phyloP scores from a whole-genome alignment of 208 protist genomes.

The Trichomonas tenax region DNA sequence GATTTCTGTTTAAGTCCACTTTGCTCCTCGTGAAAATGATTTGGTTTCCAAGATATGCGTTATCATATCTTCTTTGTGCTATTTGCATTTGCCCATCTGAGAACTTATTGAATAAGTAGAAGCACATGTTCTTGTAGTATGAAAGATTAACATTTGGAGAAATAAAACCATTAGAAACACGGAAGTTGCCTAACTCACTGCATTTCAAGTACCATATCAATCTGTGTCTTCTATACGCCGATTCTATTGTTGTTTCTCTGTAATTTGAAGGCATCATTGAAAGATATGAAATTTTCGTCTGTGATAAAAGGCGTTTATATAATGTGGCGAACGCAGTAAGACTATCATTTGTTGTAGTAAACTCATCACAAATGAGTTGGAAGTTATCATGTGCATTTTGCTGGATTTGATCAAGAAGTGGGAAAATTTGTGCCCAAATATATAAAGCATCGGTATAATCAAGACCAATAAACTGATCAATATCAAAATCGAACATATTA shows the following conservation, averaged over 20 bases:
- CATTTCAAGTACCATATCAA: neutral
- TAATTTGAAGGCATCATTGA: neutral
- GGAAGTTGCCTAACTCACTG: neutral
- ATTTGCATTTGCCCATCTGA: neutral
- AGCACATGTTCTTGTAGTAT: neutral
- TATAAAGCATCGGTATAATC: neutral
- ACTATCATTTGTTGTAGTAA: neutral
- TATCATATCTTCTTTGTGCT: neutral
- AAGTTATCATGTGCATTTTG: neutral
- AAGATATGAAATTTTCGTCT: neutral
- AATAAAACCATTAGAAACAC: neutral
- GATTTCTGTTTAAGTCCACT: neutral
- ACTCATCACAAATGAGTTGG: neutral
- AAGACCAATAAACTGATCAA: too few species aligned
- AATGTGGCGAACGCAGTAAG: neutral
- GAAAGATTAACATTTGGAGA: neutral
- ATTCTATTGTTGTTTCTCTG: neutral
- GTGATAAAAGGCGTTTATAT: neutral
- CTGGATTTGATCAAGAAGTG: neutral
- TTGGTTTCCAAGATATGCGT: neutral
- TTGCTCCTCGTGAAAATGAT: neutral
- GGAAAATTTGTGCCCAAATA: neutral
- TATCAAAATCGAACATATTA: too few species aligned
- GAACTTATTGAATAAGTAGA: neutral
- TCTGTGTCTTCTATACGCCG: neutral